A percentile compares a stretch with the other conserved stretches of the same genome.
phyloP scores from a whole-genome alignment of 1,284 basidiomycete species.

The Phaffia rhodozyma region DNA sequence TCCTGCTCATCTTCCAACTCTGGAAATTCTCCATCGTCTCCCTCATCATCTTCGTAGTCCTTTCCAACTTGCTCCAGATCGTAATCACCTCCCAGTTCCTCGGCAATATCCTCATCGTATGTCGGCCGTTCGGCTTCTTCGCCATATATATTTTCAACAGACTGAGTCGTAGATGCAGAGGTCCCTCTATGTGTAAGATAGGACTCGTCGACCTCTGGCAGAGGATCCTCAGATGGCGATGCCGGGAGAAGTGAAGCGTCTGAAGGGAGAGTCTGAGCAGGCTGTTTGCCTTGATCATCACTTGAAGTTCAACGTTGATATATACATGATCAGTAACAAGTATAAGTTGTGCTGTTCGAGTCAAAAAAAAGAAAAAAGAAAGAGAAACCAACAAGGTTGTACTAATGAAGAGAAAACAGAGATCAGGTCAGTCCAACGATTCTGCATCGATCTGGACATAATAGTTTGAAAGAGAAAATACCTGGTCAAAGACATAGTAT shows the following conservation, averaged over 20 bases:
- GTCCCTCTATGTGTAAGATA: neutral
- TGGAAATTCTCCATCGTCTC: neutral
- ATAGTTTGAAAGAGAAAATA: too few relatives aligned
- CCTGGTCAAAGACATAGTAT: too few relatives aligned
- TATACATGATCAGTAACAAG: too few relatives aligned
- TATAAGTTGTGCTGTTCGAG: too few relatives aligned
- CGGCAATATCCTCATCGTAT: neutral
- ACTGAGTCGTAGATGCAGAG: neutral
- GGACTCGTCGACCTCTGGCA: neutral
- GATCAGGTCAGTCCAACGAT: too few relatives aligned
- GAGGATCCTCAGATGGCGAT: neutral
- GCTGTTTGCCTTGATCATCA: neutral
- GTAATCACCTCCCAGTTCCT: conserved; percentile 1
- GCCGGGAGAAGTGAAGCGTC: neutral
- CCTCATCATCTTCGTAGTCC: conserved; percentile 3
- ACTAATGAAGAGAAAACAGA: too few relatives aligned
- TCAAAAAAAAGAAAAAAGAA: too few relatives aligned
- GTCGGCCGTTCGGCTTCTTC: too few relatives aligned
- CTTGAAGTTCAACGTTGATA: too few relatives aligned
- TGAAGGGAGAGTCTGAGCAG: neutral
- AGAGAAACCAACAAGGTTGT: too few relatives aligned
- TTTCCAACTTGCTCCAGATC: neutral
- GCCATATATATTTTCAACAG: neutral
- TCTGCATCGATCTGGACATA: too few relatives aligned
- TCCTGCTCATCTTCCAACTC: neutral